A percentile compares a stretch with the other conserved stretches of the same genome.
phyloP scores from a whole-genome alignment of 257 asterid species.

The Plantago major region DNA sequence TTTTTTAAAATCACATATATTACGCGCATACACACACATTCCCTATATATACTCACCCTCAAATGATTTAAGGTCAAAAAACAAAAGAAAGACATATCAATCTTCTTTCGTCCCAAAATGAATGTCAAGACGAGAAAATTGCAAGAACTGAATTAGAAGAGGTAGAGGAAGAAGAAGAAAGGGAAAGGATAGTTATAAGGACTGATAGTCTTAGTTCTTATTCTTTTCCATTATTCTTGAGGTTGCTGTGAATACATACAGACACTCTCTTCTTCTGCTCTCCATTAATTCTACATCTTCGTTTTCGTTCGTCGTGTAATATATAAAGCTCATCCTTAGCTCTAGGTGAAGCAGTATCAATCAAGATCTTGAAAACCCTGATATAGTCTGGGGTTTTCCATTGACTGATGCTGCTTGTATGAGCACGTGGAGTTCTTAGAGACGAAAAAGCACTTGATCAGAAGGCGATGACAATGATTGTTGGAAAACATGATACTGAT shows the following conservation, averaged over 20 bases:
- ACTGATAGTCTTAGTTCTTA: background rate
- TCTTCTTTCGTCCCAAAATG: background rate
- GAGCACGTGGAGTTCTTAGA: background rate
- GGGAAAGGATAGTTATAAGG: background rate
- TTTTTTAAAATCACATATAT: background rate
- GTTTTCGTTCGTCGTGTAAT: background rate
- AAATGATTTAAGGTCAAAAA: conserved; percentile 2
- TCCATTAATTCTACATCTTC: background rate
- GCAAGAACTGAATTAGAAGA: conserved; percentile 1
- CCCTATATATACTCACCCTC: background rate
- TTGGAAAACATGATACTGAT: background rate
- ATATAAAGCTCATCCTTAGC: background rate
- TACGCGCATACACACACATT: conserved; percentile 3
- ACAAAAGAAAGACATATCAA: background rate
- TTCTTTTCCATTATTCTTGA: background rate
- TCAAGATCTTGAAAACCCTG: conserved; percentile 42
- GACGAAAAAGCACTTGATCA: too few species aligned
- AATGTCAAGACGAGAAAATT: conserved; percentile 18
- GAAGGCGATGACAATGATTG: conserved; percentile 5
- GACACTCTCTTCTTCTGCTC: background rate
- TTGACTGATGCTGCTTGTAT: conserved; percentile 50
- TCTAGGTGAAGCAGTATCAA: conserved; percentile 46
- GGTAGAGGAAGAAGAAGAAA: too few species aligned
- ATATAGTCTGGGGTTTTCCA: conserved; percentile 31
- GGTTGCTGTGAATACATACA: background rate